Conservation (phyloP, 2,329 filamentous ascomycete species). For the Fusarium sp. region DNA sequence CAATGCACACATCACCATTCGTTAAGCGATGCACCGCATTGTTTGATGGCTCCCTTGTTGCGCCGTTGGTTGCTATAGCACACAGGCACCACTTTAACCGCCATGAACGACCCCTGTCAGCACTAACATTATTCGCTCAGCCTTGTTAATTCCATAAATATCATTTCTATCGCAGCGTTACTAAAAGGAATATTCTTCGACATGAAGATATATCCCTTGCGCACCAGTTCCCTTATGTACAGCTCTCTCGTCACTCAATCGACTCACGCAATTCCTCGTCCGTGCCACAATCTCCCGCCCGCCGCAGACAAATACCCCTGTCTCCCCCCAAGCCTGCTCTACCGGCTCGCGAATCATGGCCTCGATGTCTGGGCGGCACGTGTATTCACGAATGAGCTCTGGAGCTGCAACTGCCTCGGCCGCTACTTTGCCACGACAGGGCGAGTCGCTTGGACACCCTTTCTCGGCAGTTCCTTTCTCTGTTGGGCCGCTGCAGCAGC, state of each 20-base stretch:
- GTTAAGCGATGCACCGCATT: slow-evolving; percentile 5
- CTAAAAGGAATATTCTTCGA: slow-evolving; percentile 71
- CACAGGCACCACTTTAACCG: slow-evolving; percentile 3
- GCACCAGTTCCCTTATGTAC: slow-evolving; percentile 75
- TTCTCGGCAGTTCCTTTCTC: slow-evolving; percentile 28
- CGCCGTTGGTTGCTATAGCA: slow-evolving; percentile 3
- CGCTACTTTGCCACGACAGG: slow-evolving; percentile 21
- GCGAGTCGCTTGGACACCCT: slow-evolving; percentile 30
- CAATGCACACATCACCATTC: neutral
- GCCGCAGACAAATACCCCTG: slow-evolving; percentile 71
- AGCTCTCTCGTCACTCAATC: slow-evolving; percentile 70
- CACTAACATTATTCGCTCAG: neutral
- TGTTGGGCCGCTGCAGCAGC: slow-evolving; percentile 40
- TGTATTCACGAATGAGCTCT: slow-evolving; percentile 59
- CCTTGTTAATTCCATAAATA: neutral
- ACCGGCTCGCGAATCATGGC: slow-evolving; percentile 66
- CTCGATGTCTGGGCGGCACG: slow-evolving; percentile 64
- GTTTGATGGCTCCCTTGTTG: neutral
- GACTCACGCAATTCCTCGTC: slow-evolving; percentile 68
- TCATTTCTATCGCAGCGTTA: neutral
- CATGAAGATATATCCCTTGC: slow-evolving; percentile 71
- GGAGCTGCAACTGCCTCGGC: slow-evolving; percentile 8
- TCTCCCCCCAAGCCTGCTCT: slow-evolving; percentile 71
- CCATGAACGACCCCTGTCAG: slow-evolving; percentile 7
- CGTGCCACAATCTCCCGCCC: slow-evolving; percentile 67